Evolutionary conservation across 805 yeast genomes (phyloP).

Genomic region (Clavispora fructus): DNA sequence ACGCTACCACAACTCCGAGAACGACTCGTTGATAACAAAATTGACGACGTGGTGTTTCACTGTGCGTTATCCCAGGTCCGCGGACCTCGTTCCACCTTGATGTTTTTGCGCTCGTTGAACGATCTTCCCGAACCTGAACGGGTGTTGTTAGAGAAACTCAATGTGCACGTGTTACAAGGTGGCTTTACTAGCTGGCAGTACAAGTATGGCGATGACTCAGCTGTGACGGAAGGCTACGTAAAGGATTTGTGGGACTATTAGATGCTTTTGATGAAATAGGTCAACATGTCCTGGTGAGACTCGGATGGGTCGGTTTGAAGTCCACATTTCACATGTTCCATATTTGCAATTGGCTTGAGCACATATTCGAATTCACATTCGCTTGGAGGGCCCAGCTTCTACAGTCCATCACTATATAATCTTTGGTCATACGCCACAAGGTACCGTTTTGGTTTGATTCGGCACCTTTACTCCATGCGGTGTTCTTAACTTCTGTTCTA

Average conservation of each 20-base stretch:
- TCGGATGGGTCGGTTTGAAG: too few species aligned
- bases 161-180: slow-evolving; percentile 70
- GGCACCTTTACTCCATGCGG: too few species aligned
- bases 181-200: slow-evolving; percentile 87
- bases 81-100: slow-evolving; percentile 81
- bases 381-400: too few species aligned
- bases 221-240: slow-evolving; percentile 50
- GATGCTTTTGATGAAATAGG: too few species aligned
- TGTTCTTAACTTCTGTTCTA: too few species aligned
- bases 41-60: slow-evolving; percentile 70
- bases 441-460: too few species aligned
- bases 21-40: slow-evolving; percentile 25
- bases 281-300: too few species aligned
- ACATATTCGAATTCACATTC: too few species aligned
- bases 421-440: too few species aligned
- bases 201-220: slow-evolving; percentile 59
- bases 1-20: slow-evolving; percentile 34
- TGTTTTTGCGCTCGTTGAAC: slow-evolving; percentile 45
- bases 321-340: too few species aligned
- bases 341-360: too few species aligned
- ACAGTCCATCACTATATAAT: too few species aligned
- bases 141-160: slow-evolving; percentile 29
- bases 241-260: slow-evolving; percentile 32
- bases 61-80: slow-evolving; percentile 89
- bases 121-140: slow-evolving; percentile 21